A percentile compares a stretch with the other conserved stretches of the same genome.
Conservation (phyloP, 179 eudicot species). For the Carnegiea gigantea region DNA sequence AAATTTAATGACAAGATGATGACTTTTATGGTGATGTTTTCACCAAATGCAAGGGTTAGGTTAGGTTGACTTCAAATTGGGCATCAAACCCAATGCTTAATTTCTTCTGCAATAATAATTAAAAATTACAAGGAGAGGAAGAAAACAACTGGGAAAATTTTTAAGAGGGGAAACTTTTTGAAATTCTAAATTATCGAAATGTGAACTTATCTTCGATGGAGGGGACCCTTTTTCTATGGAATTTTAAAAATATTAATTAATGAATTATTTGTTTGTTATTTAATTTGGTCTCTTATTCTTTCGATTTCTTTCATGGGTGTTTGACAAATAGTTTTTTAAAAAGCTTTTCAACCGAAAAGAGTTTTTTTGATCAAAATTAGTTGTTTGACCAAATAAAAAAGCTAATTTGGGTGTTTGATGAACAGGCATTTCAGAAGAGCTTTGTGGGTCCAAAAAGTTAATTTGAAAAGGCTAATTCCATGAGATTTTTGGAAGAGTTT, state of each 20-base stretch:
- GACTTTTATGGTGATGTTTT: slow-evolving; percentile 21
- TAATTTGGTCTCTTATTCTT: neutral
- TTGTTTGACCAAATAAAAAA: too few relatives aligned
- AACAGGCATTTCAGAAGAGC: too few relatives aligned
- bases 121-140: neutral
- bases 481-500: too few relatives aligned
- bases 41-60: slow-evolving; percentile 27
- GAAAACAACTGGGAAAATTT: neutral
- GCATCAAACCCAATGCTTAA: slow-evolving; percentile 32
- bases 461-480: too few relatives aligned
- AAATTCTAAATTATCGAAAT: neutral
- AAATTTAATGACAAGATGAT: slow-evolving; percentile 16
- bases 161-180: neutral
- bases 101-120: slow-evolving; percentile 7
- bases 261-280: neutral
- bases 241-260: slow-evolving; percentile 1
- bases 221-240: slow-evolving; percentile 2
- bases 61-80: slow-evolving; percentile 31
- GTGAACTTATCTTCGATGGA: neutral
- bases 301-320: neutral
- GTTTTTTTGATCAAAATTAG: too few relatives aligned
- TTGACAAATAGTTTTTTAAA: too few relatives aligned
- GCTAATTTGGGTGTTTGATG: too few relatives aligned
- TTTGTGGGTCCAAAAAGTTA: too few relatives aligned
- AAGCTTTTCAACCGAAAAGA: too few relatives aligned